Conservation (phyloP, 768 basidiomycete genomes). For the Tephrocybe sp. region DNA sequence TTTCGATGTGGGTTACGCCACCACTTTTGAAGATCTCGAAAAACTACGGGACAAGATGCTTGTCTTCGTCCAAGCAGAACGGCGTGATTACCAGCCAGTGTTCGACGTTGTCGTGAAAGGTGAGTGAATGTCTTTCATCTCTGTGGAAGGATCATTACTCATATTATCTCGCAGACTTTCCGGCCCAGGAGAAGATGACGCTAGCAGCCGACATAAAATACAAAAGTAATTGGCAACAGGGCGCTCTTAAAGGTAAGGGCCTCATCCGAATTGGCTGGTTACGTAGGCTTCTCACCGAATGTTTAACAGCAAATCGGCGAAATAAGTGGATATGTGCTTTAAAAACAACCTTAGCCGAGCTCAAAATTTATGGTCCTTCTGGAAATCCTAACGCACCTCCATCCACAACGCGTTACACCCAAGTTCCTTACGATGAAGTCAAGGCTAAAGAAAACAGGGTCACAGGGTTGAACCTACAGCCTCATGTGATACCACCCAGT, state of each 20-base stretch:
- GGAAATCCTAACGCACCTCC: slow-evolving; percentile 59
- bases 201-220: slow-evolving; percentile 84
- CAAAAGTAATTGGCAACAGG: slow-evolving; percentile 85
- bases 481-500: slow-evolving; percentile 27
- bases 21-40: slow-evolving; percentile 82
- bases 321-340: slow-evolving; percentile 94
- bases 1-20: slow-evolving; percentile 79
- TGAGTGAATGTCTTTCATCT: slow-evolving; percentile 22
- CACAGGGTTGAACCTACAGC: slow-evolving; percentile 20
- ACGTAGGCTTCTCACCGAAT: slow-evolving; percentile 4
- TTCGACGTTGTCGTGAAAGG: slow-evolving; percentile 77
- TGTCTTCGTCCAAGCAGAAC: slow-evolving; percentile 65
- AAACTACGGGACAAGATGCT: slow-evolving; percentile 78
- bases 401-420: slow-evolving; percentile 58
- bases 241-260: slow-evolving; percentile 63
- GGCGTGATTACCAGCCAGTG: slow-evolving; percentile 71
- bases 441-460: slow-evolving; percentile 38
- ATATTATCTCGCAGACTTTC: slow-evolving; percentile 53
- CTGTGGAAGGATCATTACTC: background rate
- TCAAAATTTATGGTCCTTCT: slow-evolving; percentile 67
- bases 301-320: slow-evolving; percentile 60
- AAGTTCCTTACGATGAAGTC: slow-evolving; percentile 73
- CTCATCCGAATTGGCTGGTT: slow-evolving; percentile 1
- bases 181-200: slow-evolving; percentile 76
- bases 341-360: slow-evolving; percentile 67